Percentiles rank a stretch among this genome's conserved stretches.
phyloP scores from a whole-genome alignment of 176 grass and related monocot genomes.

The Oryza glaberrima region DNA sequence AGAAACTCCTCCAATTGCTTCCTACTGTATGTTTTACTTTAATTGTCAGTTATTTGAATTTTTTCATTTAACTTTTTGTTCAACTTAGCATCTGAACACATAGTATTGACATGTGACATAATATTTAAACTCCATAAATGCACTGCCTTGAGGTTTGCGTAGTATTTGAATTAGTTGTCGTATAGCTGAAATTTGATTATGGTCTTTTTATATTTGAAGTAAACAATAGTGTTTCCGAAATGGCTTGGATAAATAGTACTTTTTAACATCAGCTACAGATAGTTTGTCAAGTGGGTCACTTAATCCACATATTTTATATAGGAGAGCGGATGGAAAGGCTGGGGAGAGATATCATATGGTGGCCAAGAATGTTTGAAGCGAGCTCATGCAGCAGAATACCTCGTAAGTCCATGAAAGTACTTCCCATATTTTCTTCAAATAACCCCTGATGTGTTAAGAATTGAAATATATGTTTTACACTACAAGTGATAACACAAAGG shows the following conservation, averaged over 20 bases:
- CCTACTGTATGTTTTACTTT: slow-evolving; percentile 63
- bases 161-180: neutral
- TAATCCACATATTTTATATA: slow-evolving; percentile 25
- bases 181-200: slow-evolving; percentile 9
- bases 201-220: neutral
- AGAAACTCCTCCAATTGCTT: slow-evolving; percentile 78
- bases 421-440: slow-evolving; percentile 15
- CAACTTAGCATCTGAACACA: neutral
- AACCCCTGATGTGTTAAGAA: neutral
- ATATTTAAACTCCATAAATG: slow-evolving; percentile 5
- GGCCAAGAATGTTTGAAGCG: slow-evolving; percentile 74
- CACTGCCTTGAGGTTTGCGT: slow-evolving; percentile 1
- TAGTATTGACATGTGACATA: neutral
- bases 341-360: slow-evolving; percentile 97
- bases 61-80: slow-evolving; percentile 14
- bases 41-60: slow-evolving; percentile 31
- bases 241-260: neutral
- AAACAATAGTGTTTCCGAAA: neutral
- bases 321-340: slow-evolving; percentile 92
- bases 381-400: slow-evolving; percentile 84
- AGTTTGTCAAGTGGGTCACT: slow-evolving; percentile 19
- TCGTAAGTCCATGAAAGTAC: slow-evolving; percentile 54
- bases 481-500: neutral
- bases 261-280: neutral
- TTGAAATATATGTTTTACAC: slow-evolving; percentile 16